Evolutionary conservation across 306 rosid species (phyloP), one percentile per base, ranked within the genome.

Genomic region (Corylus avellana): DNA sequence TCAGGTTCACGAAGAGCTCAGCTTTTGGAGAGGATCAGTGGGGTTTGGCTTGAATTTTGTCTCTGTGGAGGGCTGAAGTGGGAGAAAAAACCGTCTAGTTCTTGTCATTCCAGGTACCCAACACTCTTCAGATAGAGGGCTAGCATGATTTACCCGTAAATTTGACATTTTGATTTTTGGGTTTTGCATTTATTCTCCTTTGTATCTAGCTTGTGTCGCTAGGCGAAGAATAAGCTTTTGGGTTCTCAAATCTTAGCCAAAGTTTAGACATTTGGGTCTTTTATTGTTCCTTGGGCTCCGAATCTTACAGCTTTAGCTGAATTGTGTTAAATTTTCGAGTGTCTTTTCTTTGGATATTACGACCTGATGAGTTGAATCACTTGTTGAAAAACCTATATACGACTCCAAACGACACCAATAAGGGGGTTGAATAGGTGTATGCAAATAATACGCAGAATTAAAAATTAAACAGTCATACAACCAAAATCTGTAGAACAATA

Each of bases 101-200:
- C 74, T 64, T 74, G 47, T 39, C 25, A 56, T 48, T 83, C 63
- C 87, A 82, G 94, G 93, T 84, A 76, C 61, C 13, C 67, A n/a
- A 62, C 72, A 48, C 76, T 71, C 25, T 14, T 32, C 16, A 18
- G 39, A 9, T 13, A 48, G 50, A 27, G 20, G 12, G 70, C 72
- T 39, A 18, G 58, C 61, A 29, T 35, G 71, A 35, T 16, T 17
- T 66, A 3, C 2, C 20, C 12, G 17, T 32, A n/a, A 50, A 39
- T 71, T 72, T 59, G 48, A 51, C 68, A 37, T 54, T 32, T 39
- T 49, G 39, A 32, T 13, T 77, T 59, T 10, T 13, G 29, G 16
- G 8, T 4, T 39, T 56, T 35, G 53, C 11, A 17, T 57, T 14
- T 71, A 17, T 22, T 55, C n/a, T 76, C 44, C 47, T 71, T 12